These are phyloP conservation scores for Cryptosporidium canis DNA, from an alignment of 169 alveolate species.

Conservation along the genomic window DNA sequence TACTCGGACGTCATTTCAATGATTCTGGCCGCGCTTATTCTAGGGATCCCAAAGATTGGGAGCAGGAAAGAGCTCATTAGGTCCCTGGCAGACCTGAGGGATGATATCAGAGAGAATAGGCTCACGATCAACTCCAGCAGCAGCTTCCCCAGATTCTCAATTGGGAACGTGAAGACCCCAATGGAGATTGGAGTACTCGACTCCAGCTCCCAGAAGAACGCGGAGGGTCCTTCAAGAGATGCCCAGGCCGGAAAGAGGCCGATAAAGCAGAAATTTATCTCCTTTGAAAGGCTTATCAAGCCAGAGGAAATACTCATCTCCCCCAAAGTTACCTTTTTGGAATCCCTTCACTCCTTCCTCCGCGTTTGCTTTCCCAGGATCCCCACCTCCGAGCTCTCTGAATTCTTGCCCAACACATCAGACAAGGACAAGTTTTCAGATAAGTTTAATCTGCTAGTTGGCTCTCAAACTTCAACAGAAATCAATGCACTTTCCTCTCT, in stretches of 20 bases:
- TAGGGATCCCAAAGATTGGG: constrained; percentile 25
- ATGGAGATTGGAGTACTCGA: not conserved
- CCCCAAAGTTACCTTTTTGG: constrained; percentile 32
- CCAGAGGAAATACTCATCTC: constrained; percentile 52
- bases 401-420: not conserved
- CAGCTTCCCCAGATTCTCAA: constrained; percentile 36
- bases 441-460: not conserved
- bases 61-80: constrained; percentile 10
- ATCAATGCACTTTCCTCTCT: constrained; percentile 54
- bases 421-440: constrained; percentile 7
- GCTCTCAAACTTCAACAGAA: constrained; percentile 64
- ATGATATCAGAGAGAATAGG: constrained; percentile 10
- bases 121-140: not conserved
- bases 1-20: constrained; percentile 58
- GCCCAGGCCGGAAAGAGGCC: not conserved
- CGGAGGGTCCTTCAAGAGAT: not conserved
- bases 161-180: constrained; percentile 4
- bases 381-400: not conserved
- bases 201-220: not conserved
- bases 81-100: not conserved
- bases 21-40: constrained; percentile 18
- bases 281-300: constrained; percentile 27
- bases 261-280: constrained; percentile 3
- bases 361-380: constrained; percentile 5
- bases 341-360: constrained; percentile 23